Percentiles rank a stretch among this genome's conserved stretches.
Conservation (phyloP, 2,329 filamentous ascomycete species). For the Claviceps sp. region DNA sequence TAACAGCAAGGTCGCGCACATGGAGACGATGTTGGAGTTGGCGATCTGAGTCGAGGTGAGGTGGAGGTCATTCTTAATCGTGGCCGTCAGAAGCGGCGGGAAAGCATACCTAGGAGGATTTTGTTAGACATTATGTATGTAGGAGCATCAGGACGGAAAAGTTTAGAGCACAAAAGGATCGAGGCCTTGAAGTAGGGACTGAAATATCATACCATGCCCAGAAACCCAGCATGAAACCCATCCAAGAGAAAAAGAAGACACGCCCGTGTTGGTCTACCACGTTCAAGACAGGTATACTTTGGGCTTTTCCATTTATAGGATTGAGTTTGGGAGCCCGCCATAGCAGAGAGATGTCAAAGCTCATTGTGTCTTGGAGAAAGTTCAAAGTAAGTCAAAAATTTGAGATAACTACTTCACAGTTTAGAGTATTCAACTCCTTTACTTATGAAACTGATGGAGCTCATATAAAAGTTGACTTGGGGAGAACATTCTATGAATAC, state of each 20-base stretch:
- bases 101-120: constrained; percentile 56
- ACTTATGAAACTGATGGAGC: background rate
- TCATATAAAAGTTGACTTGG: background rate
- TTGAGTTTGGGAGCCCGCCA: constrained; percentile 55
- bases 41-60: constrained; percentile 59
- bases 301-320: constrained; percentile 72
- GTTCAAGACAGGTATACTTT: constrained; percentile 67
- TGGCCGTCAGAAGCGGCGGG: constrained; percentile 63
- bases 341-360: constrained; percentile 15
- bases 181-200: background rate
- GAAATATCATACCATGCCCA: constrained; percentile 53
- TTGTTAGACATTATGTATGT: background rate
- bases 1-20: constrained; percentile 57
- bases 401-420: background rate
- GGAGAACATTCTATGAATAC: too few relatives aligned
- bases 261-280: constrained; percentile 67
- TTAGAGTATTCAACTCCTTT: background rate
- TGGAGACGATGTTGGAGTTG: constrained; percentile 83
- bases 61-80: constrained; percentile 66
- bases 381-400: too few relatives aligned
- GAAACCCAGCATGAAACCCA: constrained; percentile 77
- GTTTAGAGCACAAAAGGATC: background rate
- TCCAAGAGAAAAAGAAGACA: constrained; percentile 83
- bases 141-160: too few relatives aligned
- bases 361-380: constrained; percentile 11